Conservation (phyloP, 1,284 basidiomycete genomes). For the Rhodotorula glutinis region DNA sequence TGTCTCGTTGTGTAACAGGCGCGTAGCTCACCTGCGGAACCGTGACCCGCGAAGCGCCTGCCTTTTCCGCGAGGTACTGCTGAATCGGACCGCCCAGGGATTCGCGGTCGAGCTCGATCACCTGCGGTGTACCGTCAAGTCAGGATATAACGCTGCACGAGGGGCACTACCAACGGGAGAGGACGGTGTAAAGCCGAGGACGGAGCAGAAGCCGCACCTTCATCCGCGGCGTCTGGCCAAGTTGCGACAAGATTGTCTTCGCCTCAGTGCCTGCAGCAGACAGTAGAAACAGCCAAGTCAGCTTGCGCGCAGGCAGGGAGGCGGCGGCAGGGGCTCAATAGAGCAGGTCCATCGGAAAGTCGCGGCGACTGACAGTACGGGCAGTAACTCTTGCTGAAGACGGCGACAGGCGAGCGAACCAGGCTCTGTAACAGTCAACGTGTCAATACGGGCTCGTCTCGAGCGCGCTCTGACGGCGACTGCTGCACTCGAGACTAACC, state of each 20-base stretch:
- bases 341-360: too few species aligned
- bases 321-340: too few species aligned
- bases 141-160: too few species aligned
- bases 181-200: not conserved
- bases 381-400: conserved; percentile 34
- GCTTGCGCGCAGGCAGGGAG: too few species aligned
- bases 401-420: conserved; percentile 19
- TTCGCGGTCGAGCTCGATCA: conserved; percentile 34
- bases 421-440: conserved; percentile 1
- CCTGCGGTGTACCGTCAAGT: not conserved
- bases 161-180: not conserved
- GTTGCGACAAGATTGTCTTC: conserved; percentile 14
- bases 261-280: conserved; percentile 14
- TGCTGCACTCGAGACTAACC: not conserved
- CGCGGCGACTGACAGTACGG: conserved; percentile 20
- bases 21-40: conserved; percentile 34
- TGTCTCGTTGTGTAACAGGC: not conserved
- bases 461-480: too few species aligned
- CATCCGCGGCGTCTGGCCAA: conserved; percentile 13
- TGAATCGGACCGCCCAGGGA: conserved; percentile 29
- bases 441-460: too few species aligned
- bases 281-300: too few species aligned
- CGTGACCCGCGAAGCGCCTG: conserved; percentile 20
- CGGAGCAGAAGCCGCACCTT: conserved; percentile 6
- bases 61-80: conserved; percentile 27